Evolutionary conservation across 2,329 filamentous ascomycete species (phyloP).

Genomic region (Microcyclosporella mali): DNA sequence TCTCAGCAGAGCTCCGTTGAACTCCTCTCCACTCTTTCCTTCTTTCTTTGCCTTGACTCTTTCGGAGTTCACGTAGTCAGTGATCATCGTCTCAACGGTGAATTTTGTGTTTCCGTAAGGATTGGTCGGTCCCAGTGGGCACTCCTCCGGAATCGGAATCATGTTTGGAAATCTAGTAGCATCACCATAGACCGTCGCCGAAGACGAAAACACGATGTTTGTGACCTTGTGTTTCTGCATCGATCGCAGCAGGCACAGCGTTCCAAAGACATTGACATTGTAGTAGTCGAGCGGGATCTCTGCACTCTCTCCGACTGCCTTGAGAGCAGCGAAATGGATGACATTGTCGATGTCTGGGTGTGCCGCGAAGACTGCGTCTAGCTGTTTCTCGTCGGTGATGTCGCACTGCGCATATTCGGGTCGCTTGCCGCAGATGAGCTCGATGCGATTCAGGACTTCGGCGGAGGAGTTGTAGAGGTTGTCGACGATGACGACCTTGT

Average conservation of each 20-base stretch:
- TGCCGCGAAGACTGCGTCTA: conserved; percentile 81
- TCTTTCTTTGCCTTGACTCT: conserved; percentile 75
- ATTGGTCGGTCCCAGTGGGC: conserved; percentile 93
- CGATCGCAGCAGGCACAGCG: conserved; percentile 74
- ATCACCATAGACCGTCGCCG: conserved; percentile 96
- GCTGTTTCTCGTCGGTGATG: conserved; percentile 73
- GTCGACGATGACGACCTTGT: conserved; percentile 94
- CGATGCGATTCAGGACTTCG: conserved; percentile 88
- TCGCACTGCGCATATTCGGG: conserved; percentile 81
- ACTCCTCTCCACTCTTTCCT: conserved; percentile 69
- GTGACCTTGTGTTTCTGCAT: conserved; percentile 87
- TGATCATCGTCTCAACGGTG: conserved; percentile 85
- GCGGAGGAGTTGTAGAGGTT: conserved; percentile 95
- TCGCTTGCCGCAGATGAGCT: conserved; percentile 83
- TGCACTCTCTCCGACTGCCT: conserved; percentile 94
- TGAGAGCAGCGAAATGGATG: conserved; percentile 96
- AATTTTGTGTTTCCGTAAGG: conserved; percentile 96
- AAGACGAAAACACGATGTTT: conserved; percentile 98
- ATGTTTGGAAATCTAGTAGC: conserved; percentile 93
- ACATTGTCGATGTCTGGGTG: conserved; percentile 95
- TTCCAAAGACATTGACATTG: conserved; percentile 90
- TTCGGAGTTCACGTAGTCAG: conserved; percentile 81
- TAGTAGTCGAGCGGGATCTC: conserved; percentile 97
- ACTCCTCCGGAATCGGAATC: conserved; percentile 97
- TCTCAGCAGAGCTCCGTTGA: conserved; percentile 86